Percentiles rank a stretch among this genome's conserved stretches.
phyloP scores from a whole-genome alignment of 148 eudicot genomes.

The Tetragonia tetragonoides region DNA sequence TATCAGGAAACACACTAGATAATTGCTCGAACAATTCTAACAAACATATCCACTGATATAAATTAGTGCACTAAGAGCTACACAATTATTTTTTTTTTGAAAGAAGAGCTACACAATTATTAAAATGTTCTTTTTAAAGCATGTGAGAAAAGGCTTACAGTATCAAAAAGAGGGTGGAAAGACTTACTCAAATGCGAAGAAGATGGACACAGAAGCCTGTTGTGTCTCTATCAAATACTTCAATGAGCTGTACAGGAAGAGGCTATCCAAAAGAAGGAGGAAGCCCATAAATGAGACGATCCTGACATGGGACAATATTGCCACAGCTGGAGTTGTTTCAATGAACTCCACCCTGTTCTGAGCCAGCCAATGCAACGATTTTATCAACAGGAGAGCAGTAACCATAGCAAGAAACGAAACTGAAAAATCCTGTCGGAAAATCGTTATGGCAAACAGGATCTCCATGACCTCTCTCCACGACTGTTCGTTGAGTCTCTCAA shows the following conservation, averaged over 20 bases:
- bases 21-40: neutral
- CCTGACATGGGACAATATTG: slow-evolving; percentile 73
- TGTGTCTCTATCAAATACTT: slow-evolving; percentile 73
- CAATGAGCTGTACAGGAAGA: slow-evolving; percentile 64
- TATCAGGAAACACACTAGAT: neutral
- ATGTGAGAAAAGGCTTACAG: neutral
- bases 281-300: slow-evolving; percentile 93
- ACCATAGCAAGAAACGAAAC: slow-evolving; percentile 94
- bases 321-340: slow-evolving; percentile 88
- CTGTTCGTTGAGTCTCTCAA: slow-evolving; percentile 97
- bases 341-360: slow-evolving; percentile 97
- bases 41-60: neutral
- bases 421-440: slow-evolving; percentile 92
- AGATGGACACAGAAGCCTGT: slow-evolving; percentile 90
- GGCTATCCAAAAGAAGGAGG: slow-evolving; percentile 71
- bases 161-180: neutral
- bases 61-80: neutral
- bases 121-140: neutral
- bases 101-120: neutral
- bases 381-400: slow-evolving; percentile 73
- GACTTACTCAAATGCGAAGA: slow-evolving; percentile 94
- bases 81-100: no score
- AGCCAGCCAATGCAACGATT: slow-evolving; percentile 98
- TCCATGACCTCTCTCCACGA: slow-evolving; percentile 98
- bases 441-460: slow-evolving; percentile 91